Percentiles rank a stretch among this genome's conserved stretches.
These are phyloP conservation scores for Betula pendula DNA, from an alignment of 306 rosid species.

Conservation along the genomic window DNA sequence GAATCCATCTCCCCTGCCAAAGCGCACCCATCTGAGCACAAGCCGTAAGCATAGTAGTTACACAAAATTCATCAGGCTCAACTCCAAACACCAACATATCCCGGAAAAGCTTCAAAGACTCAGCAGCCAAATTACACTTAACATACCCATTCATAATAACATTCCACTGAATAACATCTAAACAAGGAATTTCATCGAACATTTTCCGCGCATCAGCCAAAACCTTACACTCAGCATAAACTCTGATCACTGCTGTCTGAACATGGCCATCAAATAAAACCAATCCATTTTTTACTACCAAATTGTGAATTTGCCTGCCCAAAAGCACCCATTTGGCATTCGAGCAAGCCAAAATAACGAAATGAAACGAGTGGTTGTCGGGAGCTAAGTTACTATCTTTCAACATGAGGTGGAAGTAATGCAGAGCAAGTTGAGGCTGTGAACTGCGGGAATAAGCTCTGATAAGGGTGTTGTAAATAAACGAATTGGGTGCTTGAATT, in stretches of 20 bases:
- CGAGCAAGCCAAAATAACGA: slow-evolving; percentile 38
- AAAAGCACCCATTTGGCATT: slow-evolving; percentile 17
- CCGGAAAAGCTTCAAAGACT: slow-evolving; percentile 33
- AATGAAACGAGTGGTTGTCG: slow-evolving; percentile 38
- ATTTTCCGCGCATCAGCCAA: slow-evolving; percentile 32
- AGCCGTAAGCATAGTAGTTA: slow-evolving; percentile 35
- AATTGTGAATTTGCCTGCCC: slow-evolving; percentile 34
- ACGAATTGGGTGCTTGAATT: slow-evolving; percentile 30
- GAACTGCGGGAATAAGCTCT: slow-evolving; percentile 33
- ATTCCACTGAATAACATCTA: slow-evolving; percentile 41
- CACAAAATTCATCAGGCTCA: slow-evolving; percentile 42
- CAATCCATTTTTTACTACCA: slow-evolving; percentile 43
- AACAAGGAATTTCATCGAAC: slow-evolving; percentile 45
- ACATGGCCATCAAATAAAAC: slow-evolving; percentile 29
- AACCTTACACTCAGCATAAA: slow-evolving; percentile 28
- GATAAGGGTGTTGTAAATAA: slow-evolving; percentile 37
- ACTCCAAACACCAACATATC: slow-evolving; percentile 24
- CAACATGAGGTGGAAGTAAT: slow-evolving; percentile 31
- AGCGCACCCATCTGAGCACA: slow-evolving; percentile 46
- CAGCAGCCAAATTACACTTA: slow-evolving; percentile 28
- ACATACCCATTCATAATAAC: slow-evolving; percentile 44
- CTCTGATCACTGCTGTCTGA: slow-evolving; percentile 31
- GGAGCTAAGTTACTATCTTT: slow-evolving; percentile 5
- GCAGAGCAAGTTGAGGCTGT: slow-evolving; percentile 33
- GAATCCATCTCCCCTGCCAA: slow-evolving; percentile 44